Conservation (phyloP, 2,329 filamentous ascomycete species). For the Claviceps monticola region DNA sequence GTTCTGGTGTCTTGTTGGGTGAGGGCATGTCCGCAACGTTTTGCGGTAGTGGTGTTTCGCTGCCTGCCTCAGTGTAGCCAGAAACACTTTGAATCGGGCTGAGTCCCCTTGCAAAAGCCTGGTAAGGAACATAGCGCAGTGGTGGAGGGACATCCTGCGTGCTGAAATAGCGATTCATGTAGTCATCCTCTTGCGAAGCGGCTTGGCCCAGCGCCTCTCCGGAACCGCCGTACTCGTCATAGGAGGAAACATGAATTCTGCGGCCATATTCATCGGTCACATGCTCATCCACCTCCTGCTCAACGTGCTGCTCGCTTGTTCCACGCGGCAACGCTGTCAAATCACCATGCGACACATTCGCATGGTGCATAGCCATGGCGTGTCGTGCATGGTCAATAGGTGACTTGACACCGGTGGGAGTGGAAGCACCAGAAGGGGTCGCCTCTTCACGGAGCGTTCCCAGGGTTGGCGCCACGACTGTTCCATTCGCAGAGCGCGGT, state of each 20-base stretch:
- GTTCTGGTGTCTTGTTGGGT: conserved; percentile 37
- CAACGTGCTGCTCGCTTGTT: conserved; percentile 22
- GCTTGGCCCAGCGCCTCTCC: conserved; percentile 16
- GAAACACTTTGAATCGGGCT: conserved; percentile 91
- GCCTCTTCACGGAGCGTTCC: conserved; percentile 50
- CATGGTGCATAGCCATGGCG: conserved; percentile 53
- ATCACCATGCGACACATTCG: conserved; percentile 46
- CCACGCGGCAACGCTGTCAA: conserved; percentile 38
- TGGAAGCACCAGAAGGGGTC: conserved; percentile 44
- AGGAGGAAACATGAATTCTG: conserved; percentile 27
- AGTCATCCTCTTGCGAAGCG: conserved; percentile 28
- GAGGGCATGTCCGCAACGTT: conserved; percentile 40
- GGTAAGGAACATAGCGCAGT: conserved; percentile 53
- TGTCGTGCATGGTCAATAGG: conserved; percentile 39
- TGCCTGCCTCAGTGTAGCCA: conserved; percentile 63
- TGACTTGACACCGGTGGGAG: conserved; percentile 46
- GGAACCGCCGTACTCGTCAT: conserved; percentile 26
- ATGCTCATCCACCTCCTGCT: conserved; percentile 25
- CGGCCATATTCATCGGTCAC: conserved; percentile 33
- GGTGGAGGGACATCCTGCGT: conserved; percentile 51
- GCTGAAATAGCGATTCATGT: conserved; percentile 36
- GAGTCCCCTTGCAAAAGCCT: conserved; percentile 54
- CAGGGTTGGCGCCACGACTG: conserved; percentile 30
- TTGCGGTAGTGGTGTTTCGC: conserved; percentile 40
- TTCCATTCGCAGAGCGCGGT: conserved; percentile 53